Percentiles rank a stretch among this genome's conserved stretches.
These are phyloP conservation scores for Fragaria ananassa DNA, from an alignment of 306 rosid genomes.

Conservation along the genomic window DNA sequence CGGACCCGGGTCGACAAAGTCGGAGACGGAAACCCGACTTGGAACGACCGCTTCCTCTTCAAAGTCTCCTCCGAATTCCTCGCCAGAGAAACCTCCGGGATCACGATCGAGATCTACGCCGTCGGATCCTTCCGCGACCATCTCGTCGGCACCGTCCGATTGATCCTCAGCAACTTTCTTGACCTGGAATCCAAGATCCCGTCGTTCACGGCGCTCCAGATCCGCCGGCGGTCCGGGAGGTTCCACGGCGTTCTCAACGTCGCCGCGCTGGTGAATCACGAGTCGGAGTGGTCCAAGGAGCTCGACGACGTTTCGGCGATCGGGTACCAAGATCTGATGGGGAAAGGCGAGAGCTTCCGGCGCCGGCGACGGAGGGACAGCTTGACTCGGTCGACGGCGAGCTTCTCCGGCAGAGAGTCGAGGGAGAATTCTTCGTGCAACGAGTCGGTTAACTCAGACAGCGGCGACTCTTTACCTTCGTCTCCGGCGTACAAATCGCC, in stretches of 20 bases:
- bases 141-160: conserved; percentile 64
- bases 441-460: conserved; percentile 33
- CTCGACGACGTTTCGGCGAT: conserved; percentile 48
- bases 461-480: conserved; percentile 20
- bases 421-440: conserved; percentile 36
- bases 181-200: conserved; percentile 35
- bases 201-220: conserved; percentile 66
- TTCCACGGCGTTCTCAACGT: conserved; percentile 75
- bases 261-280: conserved; percentile 47
- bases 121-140: conserved; percentile 53
- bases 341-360: conserved; percentile 45
- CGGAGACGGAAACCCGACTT: conserved; percentile 76
- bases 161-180: conserved; percentile 62
- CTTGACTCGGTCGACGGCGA: conserved; percentile 12
- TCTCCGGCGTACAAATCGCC: conserved; percentile 8
- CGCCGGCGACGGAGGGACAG: conserved; percentile 18
- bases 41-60: conserved; percentile 94
- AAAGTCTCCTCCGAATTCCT: conserved; percentile 65
- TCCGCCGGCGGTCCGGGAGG: conserved; percentile 81
- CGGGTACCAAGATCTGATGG: conserved; percentile 71
- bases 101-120: conserved; percentile 66
- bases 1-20: conserved; percentile 59
- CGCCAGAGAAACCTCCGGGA: conserved; percentile 62
- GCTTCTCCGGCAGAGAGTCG: conserved; percentile 26
- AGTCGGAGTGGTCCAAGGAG: conserved; percentile 47